These are phyloP conservation scores for Mycena rebaudengoi DNA, from an alignment of 768 basidiomycete species.

Conservation along the genomic window DNA sequence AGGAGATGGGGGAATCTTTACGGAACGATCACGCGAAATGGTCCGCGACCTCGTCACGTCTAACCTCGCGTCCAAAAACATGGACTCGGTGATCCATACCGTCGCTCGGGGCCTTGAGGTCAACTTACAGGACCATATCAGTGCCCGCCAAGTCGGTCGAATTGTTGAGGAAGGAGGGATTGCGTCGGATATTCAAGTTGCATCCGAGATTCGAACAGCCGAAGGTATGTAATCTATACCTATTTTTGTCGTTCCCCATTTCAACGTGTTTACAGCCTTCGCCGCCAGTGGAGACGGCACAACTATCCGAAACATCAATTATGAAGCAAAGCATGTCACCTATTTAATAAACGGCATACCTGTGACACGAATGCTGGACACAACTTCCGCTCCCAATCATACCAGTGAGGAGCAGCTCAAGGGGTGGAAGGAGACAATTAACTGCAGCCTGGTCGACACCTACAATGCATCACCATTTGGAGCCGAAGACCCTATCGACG, in stretches of 20 bases:
- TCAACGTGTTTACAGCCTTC: too few relatives aligned
- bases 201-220: too few relatives aligned
- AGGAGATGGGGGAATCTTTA: background rate
- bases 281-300: slow-evolving; percentile 34
- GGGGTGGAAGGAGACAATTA: slow-evolving; percentile 21
- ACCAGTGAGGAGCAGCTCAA: slow-evolving; percentile 34
- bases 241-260: too few relatives aligned
- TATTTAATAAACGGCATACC: background rate
- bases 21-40: slow-evolving; percentile 1
- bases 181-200: too few relatives aligned
- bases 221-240: too few relatives aligned
- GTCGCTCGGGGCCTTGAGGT: too few relatives aligned
- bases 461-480: slow-evolving; percentile 29
- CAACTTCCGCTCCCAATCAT: slow-evolving; percentile 27
- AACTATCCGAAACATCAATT: slow-evolving; percentile 27
- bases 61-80: too few relatives aligned
- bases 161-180: too few relatives aligned
- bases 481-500: background rate
- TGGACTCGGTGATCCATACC: too few relatives aligned
- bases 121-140: too few relatives aligned
- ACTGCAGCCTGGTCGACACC: background rate
- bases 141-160: too few relatives aligned
- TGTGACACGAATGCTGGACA: slow-evolving; percentile 17
- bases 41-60: too few relatives aligned
- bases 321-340: slow-evolving; percentile 21